Conservation (phyloP, 306 rosid genomes). For the Gillenia trifoliata region DNA sequence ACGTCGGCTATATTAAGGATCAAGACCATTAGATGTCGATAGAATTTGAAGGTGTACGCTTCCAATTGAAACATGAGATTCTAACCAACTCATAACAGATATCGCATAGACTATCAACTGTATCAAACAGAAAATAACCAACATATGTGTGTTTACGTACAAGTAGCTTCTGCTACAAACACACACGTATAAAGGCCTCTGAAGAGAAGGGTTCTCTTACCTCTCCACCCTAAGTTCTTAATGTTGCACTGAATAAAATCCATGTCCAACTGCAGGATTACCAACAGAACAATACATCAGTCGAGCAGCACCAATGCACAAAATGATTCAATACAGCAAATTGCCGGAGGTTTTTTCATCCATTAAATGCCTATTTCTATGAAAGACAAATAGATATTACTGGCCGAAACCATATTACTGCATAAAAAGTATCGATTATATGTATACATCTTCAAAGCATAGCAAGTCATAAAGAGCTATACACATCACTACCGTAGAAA, state of each 20-base stretch:
- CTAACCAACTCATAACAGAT: neutral
- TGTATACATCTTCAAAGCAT: conserved; percentile 1
- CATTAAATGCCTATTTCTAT: neutral
- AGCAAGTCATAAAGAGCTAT: conserved; percentile 11
- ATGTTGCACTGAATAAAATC: conserved; percentile 68
- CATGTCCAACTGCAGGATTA: conserved; percentile 68
- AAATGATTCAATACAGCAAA: neutral
- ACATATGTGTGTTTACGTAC: neutral
- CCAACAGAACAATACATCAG: conserved; percentile 27
- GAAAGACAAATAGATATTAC: neutral
- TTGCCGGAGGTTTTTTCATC: neutral
- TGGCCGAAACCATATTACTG: neutral
- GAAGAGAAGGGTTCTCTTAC: conserved; percentile 31
- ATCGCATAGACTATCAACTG: neutral
- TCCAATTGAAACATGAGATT: neutral
- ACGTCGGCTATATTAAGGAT: conserved; percentile 44
- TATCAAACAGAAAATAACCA: neutral
- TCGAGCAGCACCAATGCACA: conserved; percentile 17
- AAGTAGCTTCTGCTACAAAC: neutral
- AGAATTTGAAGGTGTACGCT: neutral
- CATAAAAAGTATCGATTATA: neutral
- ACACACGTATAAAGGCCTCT: neutral
- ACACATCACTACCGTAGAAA: conserved; percentile 12
- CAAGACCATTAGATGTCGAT: conserved; percentile 13
- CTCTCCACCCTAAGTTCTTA: conserved; percentile 64